A percentile compares a stretch with the other conserved stretches of the same genome.
phyloP scores from a whole-genome alignment of 2,329 filamentous ascomycete species.

The Aspergillus sp. region DNA sequence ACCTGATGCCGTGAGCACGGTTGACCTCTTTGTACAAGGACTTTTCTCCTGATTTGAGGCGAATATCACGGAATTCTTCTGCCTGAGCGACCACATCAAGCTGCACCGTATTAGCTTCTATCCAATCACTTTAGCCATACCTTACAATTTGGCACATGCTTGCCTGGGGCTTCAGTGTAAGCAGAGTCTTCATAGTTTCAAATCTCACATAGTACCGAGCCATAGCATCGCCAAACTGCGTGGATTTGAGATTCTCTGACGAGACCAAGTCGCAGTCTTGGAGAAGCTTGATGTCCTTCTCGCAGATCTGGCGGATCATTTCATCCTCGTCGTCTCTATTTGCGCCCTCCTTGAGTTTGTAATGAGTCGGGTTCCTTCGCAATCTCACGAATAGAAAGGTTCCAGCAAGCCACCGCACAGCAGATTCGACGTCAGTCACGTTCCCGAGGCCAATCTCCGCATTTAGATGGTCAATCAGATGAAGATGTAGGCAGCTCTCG shows the following conservation, averaged over 20 bases:
- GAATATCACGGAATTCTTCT: slow-evolving; percentile 61
- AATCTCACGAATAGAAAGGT: slow-evolving; percentile 73
- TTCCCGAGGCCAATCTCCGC: slow-evolving; percentile 72
- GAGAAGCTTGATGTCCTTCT: slow-evolving; percentile 57
- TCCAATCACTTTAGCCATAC: slow-evolving; percentile 2
- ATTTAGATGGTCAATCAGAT: slow-evolving; percentile 74
- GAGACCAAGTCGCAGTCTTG: slow-evolving; percentile 51
- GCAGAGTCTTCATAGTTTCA: slow-evolving; percentile 64
- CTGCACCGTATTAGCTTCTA: slow-evolving; percentile 33
- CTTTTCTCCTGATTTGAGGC: slow-evolving; percentile 62
- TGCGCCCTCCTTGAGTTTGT: slow-evolving; percentile 51
- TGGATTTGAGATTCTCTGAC: slow-evolving; percentile 47
- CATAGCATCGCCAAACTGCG: slow-evolving; percentile 70
- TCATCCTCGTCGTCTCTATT: slow-evolving; percentile 48
- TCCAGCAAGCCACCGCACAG: slow-evolving; percentile 63
- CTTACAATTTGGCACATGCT: slow-evolving; percentile 60
- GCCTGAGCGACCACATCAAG: slow-evolving; percentile 58
- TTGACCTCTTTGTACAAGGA: slow-evolving; percentile 63
- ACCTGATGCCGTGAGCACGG: slow-evolving; percentile 57
- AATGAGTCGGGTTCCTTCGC: slow-evolving; percentile 59
- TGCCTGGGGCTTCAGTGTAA: slow-evolving; percentile 52
- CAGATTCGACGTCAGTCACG: slow-evolving; percentile 54
- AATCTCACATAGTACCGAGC: slow-evolving; percentile 72
- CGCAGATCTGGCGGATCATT: slow-evolving; percentile 60
- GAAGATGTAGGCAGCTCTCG: slow-evolving; percentile 69